Conservation (phyloP, 2,329 filamentous ascomycete genomes). For the Herpomyces periplanetae region DNA sequence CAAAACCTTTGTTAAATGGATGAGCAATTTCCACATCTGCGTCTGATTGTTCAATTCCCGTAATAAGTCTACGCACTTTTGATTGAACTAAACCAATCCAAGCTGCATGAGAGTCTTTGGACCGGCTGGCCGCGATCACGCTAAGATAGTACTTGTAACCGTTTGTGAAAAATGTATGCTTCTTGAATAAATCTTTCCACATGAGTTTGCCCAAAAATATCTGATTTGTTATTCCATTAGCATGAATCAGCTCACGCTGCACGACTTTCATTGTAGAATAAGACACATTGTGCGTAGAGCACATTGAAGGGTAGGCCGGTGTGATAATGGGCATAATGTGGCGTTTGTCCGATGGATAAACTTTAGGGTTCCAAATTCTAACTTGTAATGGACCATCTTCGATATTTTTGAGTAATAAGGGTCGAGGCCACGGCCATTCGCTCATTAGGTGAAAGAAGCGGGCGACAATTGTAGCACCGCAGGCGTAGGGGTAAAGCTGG, state of each 20-base stretch:
- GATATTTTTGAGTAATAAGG: slow-evolving; percentile 58
- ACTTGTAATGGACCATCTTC: slow-evolving; percentile 44
- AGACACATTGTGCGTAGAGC: slow-evolving; percentile 73
- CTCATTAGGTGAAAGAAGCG: slow-evolving; percentile 84
- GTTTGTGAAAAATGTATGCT: slow-evolving; percentile 66
- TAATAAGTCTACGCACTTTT: slow-evolving; percentile 50
- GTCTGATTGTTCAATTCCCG: slow-evolving; percentile 36
- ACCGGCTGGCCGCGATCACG: slow-evolving; percentile 41
- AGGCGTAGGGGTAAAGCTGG: slow-evolving; percentile 74
- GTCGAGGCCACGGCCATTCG: slow-evolving; percentile 70
- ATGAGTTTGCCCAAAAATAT: slow-evolving; percentile 34
- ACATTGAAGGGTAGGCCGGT: slow-evolving; percentile 88
- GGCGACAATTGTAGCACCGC: slow-evolving; percentile 46
- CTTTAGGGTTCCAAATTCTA: slow-evolving; percentile 74
- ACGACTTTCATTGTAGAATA: slow-evolving; percentile 52
- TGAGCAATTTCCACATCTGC: slow-evolving; percentile 40
- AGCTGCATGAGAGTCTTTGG: slow-evolving; percentile 40
- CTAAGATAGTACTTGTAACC: slow-evolving; percentile 88
- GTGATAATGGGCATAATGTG: slow-evolving; percentile 97
- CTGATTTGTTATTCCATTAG: slow-evolving; percentile 30
- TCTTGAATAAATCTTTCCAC: slow-evolving; percentile 61
- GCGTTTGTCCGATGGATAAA: slow-evolving; percentile 38
- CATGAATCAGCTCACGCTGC: slow-evolving; percentile 38
- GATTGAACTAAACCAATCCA: slow-evolving; percentile 85
- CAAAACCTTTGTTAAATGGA: slow-evolving; percentile 70